Conservation (phyloP, 2,329 filamentous ascomycete genomes). For the Claviceps cyperi region DNA sequence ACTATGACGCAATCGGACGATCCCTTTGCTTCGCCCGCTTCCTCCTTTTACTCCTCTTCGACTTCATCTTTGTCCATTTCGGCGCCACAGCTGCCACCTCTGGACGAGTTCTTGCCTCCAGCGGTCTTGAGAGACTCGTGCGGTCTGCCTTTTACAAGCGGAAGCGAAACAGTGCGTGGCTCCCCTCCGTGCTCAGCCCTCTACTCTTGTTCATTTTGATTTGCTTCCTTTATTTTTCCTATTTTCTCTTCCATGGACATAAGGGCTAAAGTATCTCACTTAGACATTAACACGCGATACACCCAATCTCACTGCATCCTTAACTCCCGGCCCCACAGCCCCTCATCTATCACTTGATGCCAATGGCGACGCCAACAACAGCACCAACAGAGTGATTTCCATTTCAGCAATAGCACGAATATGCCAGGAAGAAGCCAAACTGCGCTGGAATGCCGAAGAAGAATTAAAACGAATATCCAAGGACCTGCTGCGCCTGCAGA, state of each 20-base stretch:
- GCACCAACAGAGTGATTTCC: too few relatives aligned
- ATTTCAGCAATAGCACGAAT: slow-evolving; percentile 22
- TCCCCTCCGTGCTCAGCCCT: not conserved
- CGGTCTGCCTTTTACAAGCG: slow-evolving; percentile 8
- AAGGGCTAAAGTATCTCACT: not conserved
- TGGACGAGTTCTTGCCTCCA: slow-evolving; percentile 4
- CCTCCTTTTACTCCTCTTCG: not conserved
- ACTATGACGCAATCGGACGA: not conserved
- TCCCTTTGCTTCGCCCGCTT: not conserved
- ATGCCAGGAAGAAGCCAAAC: slow-evolving; percentile 23
- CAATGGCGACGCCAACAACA: slow-evolving; percentile 13
- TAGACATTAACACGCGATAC: slow-evolving; percentile 19
- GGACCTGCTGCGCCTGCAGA: slow-evolving; percentile 22
- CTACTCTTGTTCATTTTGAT: too few relatives aligned
- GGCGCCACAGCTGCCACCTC: not conserved
- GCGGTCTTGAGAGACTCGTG: slow-evolving; percentile 6
- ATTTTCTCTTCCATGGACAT: not conserved
- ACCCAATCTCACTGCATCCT: slow-evolving; percentile 9
- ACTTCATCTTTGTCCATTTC: not conserved
- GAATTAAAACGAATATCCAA: slow-evolving; percentile 25
- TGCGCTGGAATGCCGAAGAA: slow-evolving; percentile 24
- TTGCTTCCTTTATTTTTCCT: not conserved
- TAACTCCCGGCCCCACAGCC: slow-evolving; percentile 16
- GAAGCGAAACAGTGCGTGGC: slow-evolving; percentile 16
- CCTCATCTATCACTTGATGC: slow-evolving; percentile 2